Evolutionary conservation across 164 flowering plant species (phyloP).

Genomic region (Aristolochia contorta): DNA sequence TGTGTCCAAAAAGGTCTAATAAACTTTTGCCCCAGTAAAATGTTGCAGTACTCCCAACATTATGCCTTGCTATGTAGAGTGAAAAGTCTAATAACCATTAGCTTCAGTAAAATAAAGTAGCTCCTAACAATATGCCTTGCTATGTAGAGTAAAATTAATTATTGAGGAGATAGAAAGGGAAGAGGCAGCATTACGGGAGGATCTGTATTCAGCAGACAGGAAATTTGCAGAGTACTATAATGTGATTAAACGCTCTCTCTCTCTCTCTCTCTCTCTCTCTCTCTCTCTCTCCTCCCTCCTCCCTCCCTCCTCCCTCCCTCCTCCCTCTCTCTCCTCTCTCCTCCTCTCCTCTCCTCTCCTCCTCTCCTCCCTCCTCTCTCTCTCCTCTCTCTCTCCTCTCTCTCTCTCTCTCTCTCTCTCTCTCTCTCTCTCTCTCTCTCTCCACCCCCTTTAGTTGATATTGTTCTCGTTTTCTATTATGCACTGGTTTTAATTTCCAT

Average conservation of each 20-base stretch:
- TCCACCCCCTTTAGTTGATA: neutral
- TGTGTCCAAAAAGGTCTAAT: too few relatives aligned
- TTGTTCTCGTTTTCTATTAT: neutral
- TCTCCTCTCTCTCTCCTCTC: too few relatives aligned
- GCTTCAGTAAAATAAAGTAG: too few relatives aligned
- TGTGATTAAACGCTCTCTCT: constrained; percentile 27
- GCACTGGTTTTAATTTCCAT: neutral
- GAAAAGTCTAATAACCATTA: constrained; percentile 17
- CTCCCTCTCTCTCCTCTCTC: too few relatives aligned
- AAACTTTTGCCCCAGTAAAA: too few relatives aligned
- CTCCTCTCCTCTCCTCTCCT: too few relatives aligned
- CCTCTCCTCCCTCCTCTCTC: too few relatives aligned
- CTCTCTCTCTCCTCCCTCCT: too few relatives aligned
- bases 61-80: constrained; percentile 36
- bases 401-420: too few relatives aligned
- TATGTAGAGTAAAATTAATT: constrained; percentile 65
- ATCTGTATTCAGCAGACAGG: constrained; percentile 86
- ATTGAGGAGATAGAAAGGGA: constrained; percentile 93
- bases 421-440: too few relatives aligned
- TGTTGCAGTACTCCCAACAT: too few relatives aligned
- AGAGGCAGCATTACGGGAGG: constrained; percentile 74
- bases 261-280: constrained; percentile 3
- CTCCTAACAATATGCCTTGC: neutral
- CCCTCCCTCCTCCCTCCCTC: too few relatives aligned
- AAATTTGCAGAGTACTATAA: constrained; percentile 91